Evolutionary conservation across 2,329 filamentous ascomycete genomes (phyloP).

Genomic region (Bipolaris bicolor): DNA sequence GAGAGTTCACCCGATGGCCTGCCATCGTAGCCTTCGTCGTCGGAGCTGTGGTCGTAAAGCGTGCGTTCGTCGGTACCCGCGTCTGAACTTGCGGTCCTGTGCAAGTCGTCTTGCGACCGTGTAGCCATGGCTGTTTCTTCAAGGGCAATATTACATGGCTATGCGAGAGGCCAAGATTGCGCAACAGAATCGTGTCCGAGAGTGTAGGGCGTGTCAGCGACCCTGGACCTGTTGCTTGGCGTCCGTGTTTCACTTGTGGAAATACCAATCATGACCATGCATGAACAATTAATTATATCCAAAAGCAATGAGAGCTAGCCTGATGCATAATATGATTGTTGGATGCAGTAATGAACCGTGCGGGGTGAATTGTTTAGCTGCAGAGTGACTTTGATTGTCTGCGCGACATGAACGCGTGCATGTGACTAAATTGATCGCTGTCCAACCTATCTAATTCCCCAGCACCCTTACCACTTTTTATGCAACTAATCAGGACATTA

Average conservation of each 20-base stretch:
- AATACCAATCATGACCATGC: background rate
- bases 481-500: slow-evolving; percentile 49
- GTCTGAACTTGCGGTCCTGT: slow-evolving; percentile 27
- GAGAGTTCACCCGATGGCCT: slow-evolving; percentile 46
- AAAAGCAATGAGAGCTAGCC: background rate
- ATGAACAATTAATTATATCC: background rate
- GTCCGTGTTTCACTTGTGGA: slow-evolving; percentile 10
- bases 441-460: background rate
- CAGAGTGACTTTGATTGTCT: background rate
- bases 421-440: background rate
- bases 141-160: slow-evolving; percentile 22
- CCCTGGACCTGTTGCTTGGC: slow-evolving; percentile 14
- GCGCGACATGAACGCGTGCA: background rate
- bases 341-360: background rate
- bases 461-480: background rate
- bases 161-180: slow-evolving; percentile 8
- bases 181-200: slow-evolving; percentile 10
- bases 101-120: slow-evolving; percentile 21
- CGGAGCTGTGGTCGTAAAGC: slow-evolving; percentile 39
- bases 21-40: slow-evolving; percentile 41
- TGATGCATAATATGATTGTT: background rate
- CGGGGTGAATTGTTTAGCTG: background rate
- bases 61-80: slow-evolving; percentile 39
- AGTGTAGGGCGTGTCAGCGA: slow-evolving; percentile 16
- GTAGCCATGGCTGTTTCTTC: slow-evolving; percentile 30